phyloP scores from a whole-genome alignment of 805 yeast species.

The Candida coleopterorum region DNA sequence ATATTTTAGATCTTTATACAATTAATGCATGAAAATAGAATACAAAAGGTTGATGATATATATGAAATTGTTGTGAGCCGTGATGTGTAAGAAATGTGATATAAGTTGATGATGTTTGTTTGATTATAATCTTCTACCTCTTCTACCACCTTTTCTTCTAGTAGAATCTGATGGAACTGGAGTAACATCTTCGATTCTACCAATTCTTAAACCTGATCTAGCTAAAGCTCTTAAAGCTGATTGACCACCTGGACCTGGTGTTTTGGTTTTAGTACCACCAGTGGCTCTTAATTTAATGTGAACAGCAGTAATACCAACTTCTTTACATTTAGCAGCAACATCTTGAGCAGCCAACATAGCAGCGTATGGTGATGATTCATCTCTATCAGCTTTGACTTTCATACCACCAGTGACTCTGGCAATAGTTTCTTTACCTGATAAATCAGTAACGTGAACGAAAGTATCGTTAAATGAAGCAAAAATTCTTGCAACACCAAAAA shows the following conservation, averaged over 20 bases:
- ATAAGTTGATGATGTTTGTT: neutral
- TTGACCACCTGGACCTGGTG: constrained; percentile 99
- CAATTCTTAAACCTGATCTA: constrained; percentile 99
- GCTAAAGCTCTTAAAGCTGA: constrained; percentile 98
- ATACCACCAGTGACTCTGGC: constrained; percentile 99
- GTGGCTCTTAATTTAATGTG: constrained; percentile 99
- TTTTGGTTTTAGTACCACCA: constrained; percentile 99
- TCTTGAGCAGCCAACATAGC: constrained; percentile 99
- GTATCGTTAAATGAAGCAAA: constrained; percentile 99
- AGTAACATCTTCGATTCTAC: constrained; percentile 99
- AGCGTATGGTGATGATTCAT: constrained; percentile 99
- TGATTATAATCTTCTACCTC: constrained; percentile 97
- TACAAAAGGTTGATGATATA: constrained; percentile 2
- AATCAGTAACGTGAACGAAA: constrained; percentile 98
- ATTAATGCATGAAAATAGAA: constrained; percentile 8
- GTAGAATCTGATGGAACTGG: constrained; percentile 99
- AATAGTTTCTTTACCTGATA: constrained; percentile 99
- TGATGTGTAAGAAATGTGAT: neutral
- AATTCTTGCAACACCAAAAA: constrained; percentile 99
- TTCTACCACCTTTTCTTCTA: constrained; percentile 99
- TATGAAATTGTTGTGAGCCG: neutral
- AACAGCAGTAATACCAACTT: constrained; percentile 99
- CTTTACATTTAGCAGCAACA: constrained; percentile 98
- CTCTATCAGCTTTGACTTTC: constrained; percentile 99
- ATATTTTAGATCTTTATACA: constrained; percentile 4